A percentile compares a stretch with the other conserved stretches of the same genome.
phyloP scores from a whole-genome alignment of 148 eudicot species.

The Amaranthus cruentus region DNA sequence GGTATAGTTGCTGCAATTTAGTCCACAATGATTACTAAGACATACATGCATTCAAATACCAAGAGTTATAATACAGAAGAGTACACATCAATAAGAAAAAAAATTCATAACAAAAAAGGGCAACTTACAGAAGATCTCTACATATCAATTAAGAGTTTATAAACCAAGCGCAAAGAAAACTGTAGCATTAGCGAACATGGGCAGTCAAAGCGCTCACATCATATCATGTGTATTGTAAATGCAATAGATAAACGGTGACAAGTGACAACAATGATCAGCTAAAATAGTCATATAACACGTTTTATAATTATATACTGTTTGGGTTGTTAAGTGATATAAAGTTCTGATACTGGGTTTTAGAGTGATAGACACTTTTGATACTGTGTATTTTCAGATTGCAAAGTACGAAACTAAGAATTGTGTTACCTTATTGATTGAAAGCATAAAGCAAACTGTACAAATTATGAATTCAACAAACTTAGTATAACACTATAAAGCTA shows the following conservation, averaged over 20 bases:
- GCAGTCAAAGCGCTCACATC: background rate
- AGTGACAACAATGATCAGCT: too few relatives aligned
- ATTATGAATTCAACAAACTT: background rate
- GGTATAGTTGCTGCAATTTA: slow-evolving; percentile 78
- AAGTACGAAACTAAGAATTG: too few relatives aligned
- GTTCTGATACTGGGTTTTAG: too few relatives aligned
- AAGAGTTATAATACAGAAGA: background rate
- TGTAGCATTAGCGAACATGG: too few relatives aligned
- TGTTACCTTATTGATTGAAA: background rate
- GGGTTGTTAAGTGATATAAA: too few relatives aligned
- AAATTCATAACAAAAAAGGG: background rate
- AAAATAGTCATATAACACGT: too few relatives aligned
- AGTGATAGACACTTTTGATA: too few relatives aligned
- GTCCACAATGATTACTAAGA: slow-evolving; percentile 18
- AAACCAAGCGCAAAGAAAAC: too few relatives aligned
- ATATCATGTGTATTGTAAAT: background rate
- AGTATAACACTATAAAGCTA: background rate
- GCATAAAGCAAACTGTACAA: background rate
- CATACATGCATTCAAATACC: background rate
- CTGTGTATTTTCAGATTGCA: background rate
- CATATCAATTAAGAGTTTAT: too few relatives aligned
- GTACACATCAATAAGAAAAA: background rate
- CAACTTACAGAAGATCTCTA: background rate
- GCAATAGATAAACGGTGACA: too few relatives aligned
- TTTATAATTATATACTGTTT: too few relatives aligned